Percentiles rank a stretch among this genome's conserved stretches.
Conservation (phyloP, 495 filamentous ascomycete genomes). For the Penicillium pancosmium region DNA sequence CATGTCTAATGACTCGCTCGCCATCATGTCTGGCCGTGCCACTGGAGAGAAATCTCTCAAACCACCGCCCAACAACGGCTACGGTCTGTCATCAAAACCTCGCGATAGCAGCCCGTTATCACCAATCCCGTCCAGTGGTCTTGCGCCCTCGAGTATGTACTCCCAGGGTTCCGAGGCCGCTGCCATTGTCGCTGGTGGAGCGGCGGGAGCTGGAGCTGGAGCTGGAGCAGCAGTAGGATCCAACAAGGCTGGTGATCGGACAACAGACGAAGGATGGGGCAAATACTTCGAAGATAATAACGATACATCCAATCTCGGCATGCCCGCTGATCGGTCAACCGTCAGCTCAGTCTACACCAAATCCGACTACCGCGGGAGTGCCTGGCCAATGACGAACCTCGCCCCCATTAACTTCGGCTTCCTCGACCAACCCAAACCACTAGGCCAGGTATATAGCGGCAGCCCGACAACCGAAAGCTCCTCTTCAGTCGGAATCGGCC, state of each 20-base stretch:
- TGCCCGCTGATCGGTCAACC: constrained; percentile 31
- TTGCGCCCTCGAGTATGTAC: constrained; percentile 29
- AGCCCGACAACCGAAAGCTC: constrained; percentile 68
- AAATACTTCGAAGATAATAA: constrained; percentile 62
- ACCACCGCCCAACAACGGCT: constrained; percentile 28
- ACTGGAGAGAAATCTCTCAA: constrained; percentile 41
- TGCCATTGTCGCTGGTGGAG: constrained; percentile 14
- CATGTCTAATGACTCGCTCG: constrained; percentile 49
- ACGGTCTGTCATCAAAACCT: constrained; percentile 20
- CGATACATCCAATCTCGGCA: constrained; percentile 43
- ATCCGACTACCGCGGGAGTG: constrained; percentile 41
- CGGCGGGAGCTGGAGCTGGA: neutral
- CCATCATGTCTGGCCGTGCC: constrained; percentile 46
- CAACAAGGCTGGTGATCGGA: constrained; percentile 47
- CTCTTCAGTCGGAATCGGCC: constrained; percentile 41
- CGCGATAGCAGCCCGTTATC: constrained; percentile 35
- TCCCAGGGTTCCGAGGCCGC: constrained; percentile 27
- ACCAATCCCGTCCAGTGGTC: constrained; percentile 38
- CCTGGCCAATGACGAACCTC: constrained; percentile 42
- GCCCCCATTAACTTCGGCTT: constrained; percentile 40
- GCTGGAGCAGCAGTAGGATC: constrained; percentile 16
- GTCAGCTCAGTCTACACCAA: constrained; percentile 33
- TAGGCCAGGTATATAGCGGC: constrained; percentile 60
- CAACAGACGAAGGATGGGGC: constrained; percentile 61
- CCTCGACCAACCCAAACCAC: constrained; percentile 43